Evolutionary conservation across 345 rosid genomes (phyloP).

Genomic region (Populus simonii): DNA sequence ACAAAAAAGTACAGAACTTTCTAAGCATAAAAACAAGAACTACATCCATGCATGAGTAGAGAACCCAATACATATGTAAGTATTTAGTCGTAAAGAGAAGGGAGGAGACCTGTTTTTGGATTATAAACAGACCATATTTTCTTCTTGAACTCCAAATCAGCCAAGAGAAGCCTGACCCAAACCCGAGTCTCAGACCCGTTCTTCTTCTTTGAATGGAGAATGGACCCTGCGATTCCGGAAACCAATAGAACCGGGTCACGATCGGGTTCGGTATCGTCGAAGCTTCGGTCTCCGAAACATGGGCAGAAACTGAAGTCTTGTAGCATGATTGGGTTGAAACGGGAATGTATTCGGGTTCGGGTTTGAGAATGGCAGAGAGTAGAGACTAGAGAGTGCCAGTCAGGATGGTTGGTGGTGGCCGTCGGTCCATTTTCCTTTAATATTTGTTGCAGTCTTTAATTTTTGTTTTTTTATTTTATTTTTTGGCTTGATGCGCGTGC

Average conservation of each 20-base stretch:
- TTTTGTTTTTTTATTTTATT: no score
- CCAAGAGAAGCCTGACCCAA: conserved; percentile 79
- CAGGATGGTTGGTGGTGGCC: not conserved
- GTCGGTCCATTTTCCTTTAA: no score
- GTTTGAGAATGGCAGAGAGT: not conserved
- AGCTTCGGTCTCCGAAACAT: conserved; percentile 39
- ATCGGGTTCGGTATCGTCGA: conserved; percentile 27
- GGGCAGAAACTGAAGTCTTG: conserved; percentile 41
- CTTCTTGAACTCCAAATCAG: conserved; percentile 75
- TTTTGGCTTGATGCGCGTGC: not conserved
- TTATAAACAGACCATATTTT: conserved; percentile 77
- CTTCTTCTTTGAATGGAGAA: conserved; percentile 50
- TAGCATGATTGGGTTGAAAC: conserved; percentile 4
- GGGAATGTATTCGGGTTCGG: not conserved
- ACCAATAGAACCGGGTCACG: conserved; percentile 68
- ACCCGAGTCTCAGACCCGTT: conserved; percentile 57
- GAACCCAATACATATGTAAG: not conserved
- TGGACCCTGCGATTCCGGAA: conserved; percentile 79
- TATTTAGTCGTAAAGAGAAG: not conserved
- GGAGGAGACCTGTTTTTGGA: conserved; percentile 58
- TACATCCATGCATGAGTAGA: no score
- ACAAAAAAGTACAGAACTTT: not conserved
- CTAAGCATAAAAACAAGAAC: not conserved
- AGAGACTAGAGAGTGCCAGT: not conserved
- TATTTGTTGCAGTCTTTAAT: no score